Evolutionary conservation across 768 basidiomycete species (phyloP), one percentile per base, ranked within the genome.

Genomic region (Grammothele lineata): DNA sequence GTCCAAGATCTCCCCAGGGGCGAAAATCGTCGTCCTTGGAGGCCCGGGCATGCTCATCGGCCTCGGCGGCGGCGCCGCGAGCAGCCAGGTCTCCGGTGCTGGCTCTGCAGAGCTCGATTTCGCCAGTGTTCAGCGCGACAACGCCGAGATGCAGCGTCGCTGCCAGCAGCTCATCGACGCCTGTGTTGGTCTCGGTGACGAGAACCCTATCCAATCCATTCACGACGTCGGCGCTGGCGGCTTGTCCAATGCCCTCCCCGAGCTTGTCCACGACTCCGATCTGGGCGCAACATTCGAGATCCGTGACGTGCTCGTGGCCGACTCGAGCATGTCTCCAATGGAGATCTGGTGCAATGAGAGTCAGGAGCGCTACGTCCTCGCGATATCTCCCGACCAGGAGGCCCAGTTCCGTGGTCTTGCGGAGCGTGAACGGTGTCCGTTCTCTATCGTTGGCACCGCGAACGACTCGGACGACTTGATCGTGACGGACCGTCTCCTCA

Each of bases 331-430:
- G 90, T 93, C 91, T 4, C 96, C 96, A 0, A 97, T 99, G 95
- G 95, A 98, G 69, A 97, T 98, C 40, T 99, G 96, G 96, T 98
- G 96, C 63, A 99, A 99, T 67, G 96, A 99, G 68, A 87, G 85
- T 54, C 96, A 98, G 70, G 96, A 98, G 60, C 84, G 96, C 32
- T 99, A 98, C 62, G 96, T 98, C 23, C 76, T 98, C 24, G 96
- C 96, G 8, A 77, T 99, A 50, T 78, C 80, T 0, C 78, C 81
- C 2, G 74, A 77, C 15, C 78, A 76, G 47, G 70, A 82, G 18
- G 65, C 68, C 2, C 65, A 69, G 4, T 98, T 99, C 66, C 81
- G 83, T 57, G 68, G 57, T 11, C 84, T 98, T 36, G 91, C 91
- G 3, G 75, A 76, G 61, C 77, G 96, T 56, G 96, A 99, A 63